Base-by-base conservation (phyloP, 805 yeast species). In the Priceomyces castillae region DNA sequence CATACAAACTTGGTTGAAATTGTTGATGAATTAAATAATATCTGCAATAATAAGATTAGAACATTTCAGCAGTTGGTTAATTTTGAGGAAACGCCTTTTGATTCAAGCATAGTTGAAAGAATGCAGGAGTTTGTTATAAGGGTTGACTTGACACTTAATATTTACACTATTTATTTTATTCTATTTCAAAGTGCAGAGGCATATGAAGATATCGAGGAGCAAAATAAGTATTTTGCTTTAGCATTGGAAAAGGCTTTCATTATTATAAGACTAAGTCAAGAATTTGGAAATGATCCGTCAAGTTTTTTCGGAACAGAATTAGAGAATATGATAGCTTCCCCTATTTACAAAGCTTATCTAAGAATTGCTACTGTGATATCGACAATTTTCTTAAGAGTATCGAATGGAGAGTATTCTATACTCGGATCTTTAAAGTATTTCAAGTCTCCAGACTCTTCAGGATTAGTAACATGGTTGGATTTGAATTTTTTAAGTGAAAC, bases 161-260 rank as follows among this genome's bases (percentile, higher is more conserved):
- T 41, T n/a, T 38, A 34, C 22, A 25, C 25, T 6, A 22, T 34
- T 7, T 20, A 41, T 31, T 41, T n/a, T 31, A 16, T 45, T 26
- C 28, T 41, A 14, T 38, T 37, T 25, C 20, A 17, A 15, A 33
- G 23, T 19, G 41, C 44, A 4, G 37, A 30, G 3, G 28, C 25
- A 7, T 23, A 35, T 18, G 15, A 28, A 83, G 82, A 54, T 76
- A 76, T 47, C 74, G 82, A 49, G 2, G 20, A 17, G 14, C 18
- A 18, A 11, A 36, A 30, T 2, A 36, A 41, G 22, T 37, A 28
- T 17, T 30, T 41, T 28, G 16, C 40, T 19, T 19, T 30, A 10
- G 40, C 37, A 12, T 23, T 41, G 20, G 44, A 41, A 37, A 30
- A 36, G 15, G 44, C 23, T 2, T 15, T 41, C 7, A 28, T 41